Percentiles rank a stretch among this genome's conserved stretches.
Evolutionary conservation across 2,329 filamentous ascomycete genomes (phyloP).

Genomic region (Verticillium nonalfalfae): DNA sequence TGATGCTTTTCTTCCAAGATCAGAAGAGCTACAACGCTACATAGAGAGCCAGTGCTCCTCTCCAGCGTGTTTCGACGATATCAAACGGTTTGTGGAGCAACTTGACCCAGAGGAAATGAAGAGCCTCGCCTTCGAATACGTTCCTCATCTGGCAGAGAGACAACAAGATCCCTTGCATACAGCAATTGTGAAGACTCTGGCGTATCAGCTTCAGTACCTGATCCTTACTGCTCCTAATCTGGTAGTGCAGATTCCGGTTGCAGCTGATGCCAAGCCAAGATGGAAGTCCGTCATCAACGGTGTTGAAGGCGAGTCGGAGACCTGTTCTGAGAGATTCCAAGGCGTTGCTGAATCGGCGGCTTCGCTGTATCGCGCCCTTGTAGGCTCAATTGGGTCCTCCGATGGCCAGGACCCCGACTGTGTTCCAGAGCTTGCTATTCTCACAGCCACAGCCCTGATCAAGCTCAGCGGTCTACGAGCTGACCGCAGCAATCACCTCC

Average conservation of each 20-base stretch:
- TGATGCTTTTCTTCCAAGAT: conserved; percentile 3
- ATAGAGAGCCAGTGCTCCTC: conserved; percentile 26
- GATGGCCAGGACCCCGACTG: conserved; percentile 3
- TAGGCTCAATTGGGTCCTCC: background rate
- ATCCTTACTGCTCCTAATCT: conserved; percentile 14
- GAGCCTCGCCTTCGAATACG: conserved; percentile 28
- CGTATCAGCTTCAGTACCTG: conserved; percentile 37
- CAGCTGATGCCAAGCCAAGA: conserved; percentile 8
- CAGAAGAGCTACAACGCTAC: conserved; percentile 25
- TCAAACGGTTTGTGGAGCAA: conserved; percentile 35
- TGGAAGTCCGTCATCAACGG: conserved; percentile 9
- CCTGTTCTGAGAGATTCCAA: conserved; percentile 5
- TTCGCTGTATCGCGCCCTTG: conserved; percentile 5
- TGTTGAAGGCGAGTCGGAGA: background rate
- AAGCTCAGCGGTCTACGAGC: conserved; percentile 12
- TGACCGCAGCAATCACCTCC: background rate
- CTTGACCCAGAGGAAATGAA: conserved; percentile 33
- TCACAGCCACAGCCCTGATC: conserved; percentile 26
- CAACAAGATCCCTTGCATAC: conserved; percentile 13
- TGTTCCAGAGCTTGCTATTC: conserved; percentile 25
- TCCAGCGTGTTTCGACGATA: conserved; percentile 38
- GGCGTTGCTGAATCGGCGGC: conserved; percentile 7
- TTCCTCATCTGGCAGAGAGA: conserved; percentile 23
- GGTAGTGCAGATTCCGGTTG: conserved; percentile 12
- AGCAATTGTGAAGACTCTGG: conserved; percentile 24